Evolutionary conservation across 805 yeast genomes (phyloP), one percentile per base, ranked within the genome.

Genomic region (Nakazawaea holstii): DNA sequence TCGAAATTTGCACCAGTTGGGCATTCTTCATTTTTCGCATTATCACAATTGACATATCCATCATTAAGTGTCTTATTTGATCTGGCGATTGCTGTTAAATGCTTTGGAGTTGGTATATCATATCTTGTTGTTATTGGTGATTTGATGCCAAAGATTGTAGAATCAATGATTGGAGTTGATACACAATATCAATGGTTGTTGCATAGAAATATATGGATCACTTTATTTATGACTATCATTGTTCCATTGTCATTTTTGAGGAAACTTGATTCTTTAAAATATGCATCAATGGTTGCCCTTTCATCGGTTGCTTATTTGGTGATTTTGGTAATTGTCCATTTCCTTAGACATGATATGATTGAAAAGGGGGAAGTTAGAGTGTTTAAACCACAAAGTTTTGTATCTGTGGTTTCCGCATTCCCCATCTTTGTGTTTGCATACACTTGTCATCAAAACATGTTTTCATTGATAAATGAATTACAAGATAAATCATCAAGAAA

Each of bases 361-460:
- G 65, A 68, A 11, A 71, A 69, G 46, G 91, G 90, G 0, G 68
- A 67, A 0, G 62, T 86, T 44, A 59, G 76, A 49, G 48, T 72
- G 54, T 51, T 79, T 51, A 59, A 62, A 30, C 88, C 89, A 1
- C 56, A 60, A 26, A 63, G 74, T 5, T 60, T 72, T 13, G 55
- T 72, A 0, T 62, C 76, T 3, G 68, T 80, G n/a, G 72, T 91
- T 15, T 74, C 85, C 24, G 80, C 94, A 9, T 80, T 91, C 61
- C 95, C 97, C n/a, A 86, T 91, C 53, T 82, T 90, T 55, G 92
- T 92, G 11, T 91, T 92, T 70, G 96, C 97, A 0, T 92, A 82
- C 65, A 92, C 98, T 0, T 94, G 97, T 58, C 97, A 92, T 60
- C 97, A 92, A 64, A 92, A 92, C 66, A 88, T 88, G 89, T 89